Evolutionary conservation across 345 rosid species (phyloP), one percentile per base, ranked within the genome.

Genomic region (Mercurialis annua): DNA sequence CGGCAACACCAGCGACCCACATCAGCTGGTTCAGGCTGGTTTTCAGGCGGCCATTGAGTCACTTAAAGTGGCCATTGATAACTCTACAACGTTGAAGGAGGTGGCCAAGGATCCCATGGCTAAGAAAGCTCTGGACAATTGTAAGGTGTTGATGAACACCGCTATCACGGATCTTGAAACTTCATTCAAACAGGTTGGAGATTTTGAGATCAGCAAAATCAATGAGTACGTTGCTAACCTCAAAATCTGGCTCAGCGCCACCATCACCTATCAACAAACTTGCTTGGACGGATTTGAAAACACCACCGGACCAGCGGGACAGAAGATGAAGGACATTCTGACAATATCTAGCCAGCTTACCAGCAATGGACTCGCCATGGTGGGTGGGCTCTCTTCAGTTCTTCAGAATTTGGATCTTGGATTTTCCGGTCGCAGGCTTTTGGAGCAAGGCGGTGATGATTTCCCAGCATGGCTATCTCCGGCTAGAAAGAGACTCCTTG

Each of bases 311-410:
- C 58, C 58, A 0, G 83, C 85, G 0, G 82, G 75, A 0, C 31
- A 70, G 17, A 86, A 85, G 17, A 85, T 93, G 88, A 73, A 62
- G 51, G 51, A 64, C 11, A 26, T 86, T 21, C 64, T 90, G 64
- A 49, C 55, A 49, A 59, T 69, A 21, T 76, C 94, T 6, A 78
- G 62, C 36, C 76, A 83, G 77, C 86, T 86, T 12, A 84, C 87
- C 0, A 81, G 85, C 72, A 93, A 90, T 56, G 90, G 86, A 31
- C 82, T 93, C 16, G 94, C 91, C 31, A 90, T 90, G 88, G 80
- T 84, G 34, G 61, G 72, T 7, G 81, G 78, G 48, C 63, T 90
- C 2, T 62, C 84, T 34, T 48, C 69, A 21, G 65, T 88, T 10
- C 27, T 85, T 0, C 62, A 64, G 29, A 59, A 75, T 0, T 29